phyloP scores from a whole-genome alignment of 768 basidiomycete species.

The Tylopilus plumbeoviolaceoides region DNA sequence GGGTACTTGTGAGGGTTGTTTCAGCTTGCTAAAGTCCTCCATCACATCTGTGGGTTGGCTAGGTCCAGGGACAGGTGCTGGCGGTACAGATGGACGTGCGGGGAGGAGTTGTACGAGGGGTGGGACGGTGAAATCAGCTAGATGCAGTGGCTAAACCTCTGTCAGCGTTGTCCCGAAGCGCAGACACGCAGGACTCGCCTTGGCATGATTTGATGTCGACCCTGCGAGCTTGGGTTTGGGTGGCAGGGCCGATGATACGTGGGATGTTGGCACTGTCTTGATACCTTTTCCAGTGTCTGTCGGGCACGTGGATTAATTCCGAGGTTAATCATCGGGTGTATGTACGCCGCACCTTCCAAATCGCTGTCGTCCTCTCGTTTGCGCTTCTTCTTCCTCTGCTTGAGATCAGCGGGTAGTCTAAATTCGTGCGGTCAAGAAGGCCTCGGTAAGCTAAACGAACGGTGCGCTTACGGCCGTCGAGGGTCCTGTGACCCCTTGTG shows the following conservation, averaged over 20 bases:
- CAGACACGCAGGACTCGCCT: conserved; percentile 37
- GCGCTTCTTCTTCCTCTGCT: conserved; percentile 85
- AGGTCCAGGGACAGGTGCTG: conserved; percentile 73
- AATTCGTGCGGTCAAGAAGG: not conserved
- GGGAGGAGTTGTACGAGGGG: conserved; percentile 47
- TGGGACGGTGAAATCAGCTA: conserved; percentile 64
- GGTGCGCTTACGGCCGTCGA: conserved; percentile 50
- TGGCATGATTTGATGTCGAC: conserved; percentile 42
- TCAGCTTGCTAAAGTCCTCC: conserved; percentile 87
- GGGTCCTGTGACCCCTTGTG: conserved; percentile 56
- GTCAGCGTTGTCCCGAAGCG: conserved; percentile 10
- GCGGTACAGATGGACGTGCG: conserved; percentile 57
- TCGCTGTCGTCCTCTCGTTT: conserved; percentile 79
- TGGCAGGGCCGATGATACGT: conserved; percentile 35
- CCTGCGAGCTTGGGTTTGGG: conserved; percentile 56
- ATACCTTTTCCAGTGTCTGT: conserved; percentile 50
- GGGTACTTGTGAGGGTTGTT: conserved; percentile 65
- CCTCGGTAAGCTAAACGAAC: conserved; percentile 15
- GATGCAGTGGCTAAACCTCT: conserved; percentile 26
- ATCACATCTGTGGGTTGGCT: conserved; percentile 75
- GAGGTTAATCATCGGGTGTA: not conserved
- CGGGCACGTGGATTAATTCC: conserved; percentile 7
- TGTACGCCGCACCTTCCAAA: conserved; percentile 49
- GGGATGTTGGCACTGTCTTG: conserved; percentile 56
- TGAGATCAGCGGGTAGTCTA: conserved; percentile 47